Base-by-base conservation (phyloP, 768 basidiomycete species). In the Termitomyces sp. region DNA sequence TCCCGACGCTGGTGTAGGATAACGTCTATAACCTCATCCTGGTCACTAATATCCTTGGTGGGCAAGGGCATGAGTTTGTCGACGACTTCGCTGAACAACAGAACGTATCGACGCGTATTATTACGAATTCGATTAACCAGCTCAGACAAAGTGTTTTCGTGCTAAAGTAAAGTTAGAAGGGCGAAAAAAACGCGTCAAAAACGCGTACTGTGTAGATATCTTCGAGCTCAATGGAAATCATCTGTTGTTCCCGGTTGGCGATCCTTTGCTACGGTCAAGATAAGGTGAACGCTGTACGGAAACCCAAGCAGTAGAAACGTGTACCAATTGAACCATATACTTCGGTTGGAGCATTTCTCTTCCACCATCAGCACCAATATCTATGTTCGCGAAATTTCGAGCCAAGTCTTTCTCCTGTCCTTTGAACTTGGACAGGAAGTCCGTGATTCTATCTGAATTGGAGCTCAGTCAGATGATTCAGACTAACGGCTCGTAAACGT, bases 1-100 rank as follows among this genome's bases (percentile, higher is more conserved):
- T 97, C 91, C 56, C 88, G 80, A 56, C 97, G 82, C 68, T 98
- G 97, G 70, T 95, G 93, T 62, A 98, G 81, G 59, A 99, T 97
- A 5, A 98, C 87, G 72, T 99, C 97, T 43, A 98, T 91, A 51
- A 98, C 95, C 71, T 99, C 97, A 62, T 93, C 91, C 43, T 93
- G 84, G 62, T 93, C 87, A 58, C 86, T 88, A 61, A 98, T 91
- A 66, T 97, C 95, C 69, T 87, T 89, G 9, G 91, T 95, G 13
- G 95, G 92, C 40, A 79, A 77, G 16, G 95, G 95, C 82, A 98
- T 86, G 56, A 96, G 80, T 62, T 84, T 83, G 79, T 99, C 97
- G 56, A 98, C 83, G 49, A 91, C 93, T 68, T 93, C 89, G 64
- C 87, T 85, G 77, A 98, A 98, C 23, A 99, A 79, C 62, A 80